Evolutionary conservation across 768 basidiomycete species (phyloP), one percentile per base, ranked within the genome.

Genomic region (Postia placenta): DNA sequence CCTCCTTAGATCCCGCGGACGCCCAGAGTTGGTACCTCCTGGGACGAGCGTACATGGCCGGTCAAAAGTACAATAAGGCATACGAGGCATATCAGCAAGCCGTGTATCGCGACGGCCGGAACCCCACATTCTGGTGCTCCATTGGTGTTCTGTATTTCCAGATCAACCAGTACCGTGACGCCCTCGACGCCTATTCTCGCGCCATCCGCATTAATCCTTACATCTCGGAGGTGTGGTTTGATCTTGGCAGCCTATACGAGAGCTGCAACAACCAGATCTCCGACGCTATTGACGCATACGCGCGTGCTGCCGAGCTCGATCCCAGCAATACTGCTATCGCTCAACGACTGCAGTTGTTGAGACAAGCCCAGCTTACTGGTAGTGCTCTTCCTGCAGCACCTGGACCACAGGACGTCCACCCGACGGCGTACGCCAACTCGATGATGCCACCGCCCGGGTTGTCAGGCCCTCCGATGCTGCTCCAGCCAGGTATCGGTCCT

Each of bases 31-130:
- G 96, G 95, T 99, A 98, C 69, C 81, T 98, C 37, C 85, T 98
- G 54, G 95, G 95, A 47, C 90, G 96, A 54, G 95, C 95, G 1
- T 98, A 93, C 68, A 98, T 98, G 93, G 91, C 93, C 14, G 92
- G 91, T 15, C 91, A 91, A 67, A 95, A 97, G 65, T 97, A 97
- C 73, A 97, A 96, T 77, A 97, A 97, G 65, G 96, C 96, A 15
- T 98, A 99, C 70, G 95, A 99, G 66, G 94, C 94, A 0, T 98
- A 98, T 64, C 96, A 99, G 60, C 96, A 99, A 67, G 95, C 96
- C 17, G 93, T 99, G 15, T 98, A 98, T 69, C 89, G 95, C 46
- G 96, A 99, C 61, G 96, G 95, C 19, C 90, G 93, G 50, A 99
- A 98, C 64, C 96, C 96, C 0, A 97, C 96, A 0, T 99, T 97